Evolutionary conservation across 768 basidiomycete genomes (phyloP), one percentile per base, ranked within the genome.

Genomic region (Auricularia heimuer): DNA sequence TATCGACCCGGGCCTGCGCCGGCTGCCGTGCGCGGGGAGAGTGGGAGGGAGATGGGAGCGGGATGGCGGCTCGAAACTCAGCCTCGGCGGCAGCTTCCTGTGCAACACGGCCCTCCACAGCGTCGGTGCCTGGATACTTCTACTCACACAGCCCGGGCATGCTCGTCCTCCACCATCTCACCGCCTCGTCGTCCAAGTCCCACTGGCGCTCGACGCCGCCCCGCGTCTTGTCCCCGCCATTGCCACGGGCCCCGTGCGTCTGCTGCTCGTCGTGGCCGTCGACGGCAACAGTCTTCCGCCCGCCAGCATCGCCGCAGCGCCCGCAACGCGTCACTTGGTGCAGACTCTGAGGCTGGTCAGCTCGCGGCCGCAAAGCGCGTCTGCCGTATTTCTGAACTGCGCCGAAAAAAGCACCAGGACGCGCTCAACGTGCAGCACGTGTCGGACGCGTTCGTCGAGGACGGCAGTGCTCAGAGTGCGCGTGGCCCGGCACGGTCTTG

Each of bases 371-470:
- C 47, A 18, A 18, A 21, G 18, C 21, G 21, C 10, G 47, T 18
- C 29, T 29, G 29, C 29, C 18, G 21, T 51, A 8, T 51, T 10
- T 6, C 18, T 51, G 4, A 51, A 18, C 44, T 37, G 16, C 18
- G 4, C 47, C 18, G 3, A 18, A 54, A 18, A 60, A 24, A 60
- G 56, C 34, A 14, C 56, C 4, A 10, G 24, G 56, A 33, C 34
- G 56, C 24, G 29, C 56, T 60, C 56, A 60, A 60, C 56, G 56
- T 35, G 18, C 56, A 80, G 65, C 77, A 75, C 61, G 75, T 89
- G 47, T 88, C 88, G n/a, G 75, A 79, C 65, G 69, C 81, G 24
- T 79, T 79, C 67, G 71, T 84, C 24, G 80, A 81, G 56, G 81
- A 80, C 65, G 76, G 75, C 61, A 67, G 72, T 8, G 71, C 75